Conservation (phyloP, 345 rosid genomes). For the Litchi chinensis region DNA sequence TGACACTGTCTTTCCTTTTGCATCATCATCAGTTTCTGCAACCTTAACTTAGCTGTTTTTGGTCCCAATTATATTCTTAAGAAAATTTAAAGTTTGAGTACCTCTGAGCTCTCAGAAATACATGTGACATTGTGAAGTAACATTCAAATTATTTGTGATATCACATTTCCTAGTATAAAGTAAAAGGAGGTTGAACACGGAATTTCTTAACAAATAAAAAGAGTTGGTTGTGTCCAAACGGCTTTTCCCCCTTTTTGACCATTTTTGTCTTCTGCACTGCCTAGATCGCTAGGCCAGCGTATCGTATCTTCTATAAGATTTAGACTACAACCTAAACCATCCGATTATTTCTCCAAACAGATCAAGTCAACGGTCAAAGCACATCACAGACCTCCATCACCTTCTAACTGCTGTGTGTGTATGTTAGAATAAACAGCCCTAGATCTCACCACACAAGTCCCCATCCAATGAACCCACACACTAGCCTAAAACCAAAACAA, state of each 20-base stretch:
- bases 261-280: not conserved
- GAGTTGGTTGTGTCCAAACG: not conserved
- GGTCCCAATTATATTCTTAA: too few species aligned
- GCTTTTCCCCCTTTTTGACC: conserved; percentile 5
- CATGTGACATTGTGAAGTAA: too few species aligned
- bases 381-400: conserved; percentile 15
- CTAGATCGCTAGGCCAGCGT: not conserved
- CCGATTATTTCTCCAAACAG: conserved; percentile 13
- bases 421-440: conserved; percentile 32
- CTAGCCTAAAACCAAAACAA: not conserved
- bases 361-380: conserved; percentile 55
- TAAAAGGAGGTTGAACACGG: not conserved
- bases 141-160: too few species aligned
- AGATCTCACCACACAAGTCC: conserved; percentile 32
- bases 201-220: not conserved
- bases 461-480: conserved; percentile 21
- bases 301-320: not conserved
- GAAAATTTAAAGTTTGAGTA: too few species aligned
- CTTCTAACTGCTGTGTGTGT: conserved; percentile 25
- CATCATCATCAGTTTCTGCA: too few species aligned
- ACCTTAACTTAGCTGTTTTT: too few species aligned
- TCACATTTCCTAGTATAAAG: not conserved
- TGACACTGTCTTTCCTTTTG: too few species aligned
- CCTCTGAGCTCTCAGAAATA: too few species aligned
- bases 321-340: not conserved